Evolutionary conservation across 1,284 basidiomycete genomes (phyloP).

Genomic region (Lentinus polychrous): DNA sequence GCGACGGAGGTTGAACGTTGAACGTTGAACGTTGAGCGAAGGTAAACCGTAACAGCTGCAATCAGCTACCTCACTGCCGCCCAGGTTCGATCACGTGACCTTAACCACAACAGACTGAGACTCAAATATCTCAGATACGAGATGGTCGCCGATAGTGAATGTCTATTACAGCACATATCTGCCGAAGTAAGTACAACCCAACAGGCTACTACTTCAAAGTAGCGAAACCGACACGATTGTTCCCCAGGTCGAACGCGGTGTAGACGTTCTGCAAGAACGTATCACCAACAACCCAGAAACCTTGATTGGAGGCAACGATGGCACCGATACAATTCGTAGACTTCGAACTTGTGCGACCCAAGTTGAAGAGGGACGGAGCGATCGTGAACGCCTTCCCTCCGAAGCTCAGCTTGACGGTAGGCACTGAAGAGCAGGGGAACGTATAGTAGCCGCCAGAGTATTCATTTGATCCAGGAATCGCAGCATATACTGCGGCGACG

Average conservation of each 20-base stretch:
- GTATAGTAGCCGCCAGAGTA: constrained; percentile 31
- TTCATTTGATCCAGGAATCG: constrained; percentile 33
- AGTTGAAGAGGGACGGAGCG: constrained; percentile 22
- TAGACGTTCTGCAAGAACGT: constrained; percentile 20
- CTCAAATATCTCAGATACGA: no score
- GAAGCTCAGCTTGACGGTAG: constrained; percentile 34
- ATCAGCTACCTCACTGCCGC: no score
- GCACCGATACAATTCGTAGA: constrained; percentile 18
- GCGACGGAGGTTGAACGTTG: no score
- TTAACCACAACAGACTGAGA: no score
- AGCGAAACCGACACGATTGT: constrained; percentile 14
- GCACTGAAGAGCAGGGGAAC: constrained; percentile 33
- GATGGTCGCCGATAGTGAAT: no score
- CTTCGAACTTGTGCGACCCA: constrained; percentile 13
- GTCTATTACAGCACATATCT: no score
- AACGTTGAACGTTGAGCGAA: no score
- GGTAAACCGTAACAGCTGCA: no score
- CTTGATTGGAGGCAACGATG: constrained; percentile 9
- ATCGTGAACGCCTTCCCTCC: constrained; percentile 34
- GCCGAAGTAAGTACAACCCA: no score
- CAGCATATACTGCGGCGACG: constrained; percentile 35
- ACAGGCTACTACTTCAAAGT: constrained; percentile 3
- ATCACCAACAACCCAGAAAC: constrained; percentile 26
- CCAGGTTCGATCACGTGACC: no score
- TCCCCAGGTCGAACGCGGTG: constrained; percentile 14